phyloP scores from a whole-genome alignment of 495 filamentous ascomycete species.

The Penicillium silybi region DNA sequence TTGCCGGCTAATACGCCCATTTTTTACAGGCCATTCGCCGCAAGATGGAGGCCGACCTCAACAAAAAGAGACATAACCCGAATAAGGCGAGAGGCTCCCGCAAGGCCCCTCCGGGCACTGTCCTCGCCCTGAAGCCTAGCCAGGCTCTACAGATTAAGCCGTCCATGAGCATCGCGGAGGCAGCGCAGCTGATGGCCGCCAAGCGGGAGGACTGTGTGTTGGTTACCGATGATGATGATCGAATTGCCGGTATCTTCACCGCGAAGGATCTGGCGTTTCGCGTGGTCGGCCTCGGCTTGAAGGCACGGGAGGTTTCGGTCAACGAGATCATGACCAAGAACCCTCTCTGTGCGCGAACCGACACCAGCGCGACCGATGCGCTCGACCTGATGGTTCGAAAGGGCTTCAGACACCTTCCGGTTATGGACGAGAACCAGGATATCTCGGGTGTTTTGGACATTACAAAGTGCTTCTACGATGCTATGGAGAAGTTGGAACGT shows the following conservation, averaged over 20 bases:
- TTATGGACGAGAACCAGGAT: conserved; percentile 99
- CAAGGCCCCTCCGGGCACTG: conserved; percentile 93
- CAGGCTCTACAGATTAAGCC: conserved; percentile 98
- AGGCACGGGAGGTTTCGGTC: conserved; percentile 85
- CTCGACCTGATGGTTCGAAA: conserved; percentile 97
- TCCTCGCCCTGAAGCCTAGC: conserved; percentile 90
- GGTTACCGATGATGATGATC: conserved; percentile 95
- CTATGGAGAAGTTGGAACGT: conserved; percentile 98
- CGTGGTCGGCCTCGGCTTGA: conserved; percentile 89
- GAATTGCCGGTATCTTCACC: conserved; percentile 97
- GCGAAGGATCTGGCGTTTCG: conserved; percentile 98
- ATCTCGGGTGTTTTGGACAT: conserved; percentile 98
- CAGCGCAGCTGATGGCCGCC: conserved; percentile 97
- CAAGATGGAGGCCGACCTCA: conserved; percentile 96
- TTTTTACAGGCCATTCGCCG: conserved; percentile 78
- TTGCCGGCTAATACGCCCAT: conserved; percentile 1
- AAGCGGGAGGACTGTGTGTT: conserved; percentile 99
- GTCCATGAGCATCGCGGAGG: conserved; percentile 87
- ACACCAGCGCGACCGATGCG: conserved; percentile 96
- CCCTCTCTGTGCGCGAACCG: conserved; percentile 91
- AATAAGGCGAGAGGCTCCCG: conserved; percentile 74
- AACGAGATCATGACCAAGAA: conserved; percentile 99
- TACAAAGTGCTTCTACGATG: conserved; percentile 99
- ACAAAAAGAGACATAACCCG: conserved; percentile 84
- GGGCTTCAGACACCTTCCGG: conserved; percentile 93